Conservation (phyloP, 805 yeast species). For the Nakazawaea holstii region DNA sequence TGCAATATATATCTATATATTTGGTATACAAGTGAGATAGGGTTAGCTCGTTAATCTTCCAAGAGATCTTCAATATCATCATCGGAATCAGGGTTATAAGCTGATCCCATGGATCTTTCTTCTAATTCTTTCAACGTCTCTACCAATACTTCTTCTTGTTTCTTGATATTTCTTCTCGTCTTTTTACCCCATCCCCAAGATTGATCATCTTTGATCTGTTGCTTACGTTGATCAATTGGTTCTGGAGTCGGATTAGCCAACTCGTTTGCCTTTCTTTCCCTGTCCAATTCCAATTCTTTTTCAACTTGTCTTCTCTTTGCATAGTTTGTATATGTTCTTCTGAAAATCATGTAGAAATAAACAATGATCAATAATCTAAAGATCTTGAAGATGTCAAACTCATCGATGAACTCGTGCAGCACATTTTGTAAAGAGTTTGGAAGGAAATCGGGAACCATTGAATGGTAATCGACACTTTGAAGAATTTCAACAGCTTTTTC, state of each 20-base stretch:
- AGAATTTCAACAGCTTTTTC: slow-evolving; percentile 2
- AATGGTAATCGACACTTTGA: slow-evolving; percentile 2
- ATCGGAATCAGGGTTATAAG: slow-evolving; percentile 48
- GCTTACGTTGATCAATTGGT: slow-evolving; percentile 26
- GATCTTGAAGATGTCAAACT: slow-evolving; percentile 39
- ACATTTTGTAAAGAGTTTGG: slow-evolving; percentile 22
- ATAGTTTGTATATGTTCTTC: slow-evolving; percentile 52
- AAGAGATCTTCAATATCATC: slow-evolving; percentile 65
- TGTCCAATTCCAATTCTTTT: slow-evolving; percentile 41
- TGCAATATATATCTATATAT: not conserved
- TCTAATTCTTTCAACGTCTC: slow-evolving; percentile 35
- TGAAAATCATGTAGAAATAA: slow-evolving; percentile 58
- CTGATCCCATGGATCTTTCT: slow-evolving; percentile 30
- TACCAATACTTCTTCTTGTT: slow-evolving; percentile 49
- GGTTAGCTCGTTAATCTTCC: slow-evolving; percentile 36
- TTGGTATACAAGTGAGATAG: not conserved
- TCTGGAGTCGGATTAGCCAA: slow-evolving; percentile 28
- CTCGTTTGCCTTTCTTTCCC: slow-evolving; percentile 31
- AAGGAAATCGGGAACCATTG: slow-evolving; percentile 7
- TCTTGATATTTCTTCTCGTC: slow-evolving; percentile 55
- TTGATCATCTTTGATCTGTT: slow-evolving; percentile 26
- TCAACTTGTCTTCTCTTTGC: slow-evolving; percentile 50
- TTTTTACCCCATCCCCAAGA: slow-evolving; percentile 79
- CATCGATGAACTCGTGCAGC: slow-evolving; percentile 31
- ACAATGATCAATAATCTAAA: slow-evolving; percentile 44